Conservation (phyloP, 1,139 yeast species). For the Yamadazyma membranifaciens region DNA sequence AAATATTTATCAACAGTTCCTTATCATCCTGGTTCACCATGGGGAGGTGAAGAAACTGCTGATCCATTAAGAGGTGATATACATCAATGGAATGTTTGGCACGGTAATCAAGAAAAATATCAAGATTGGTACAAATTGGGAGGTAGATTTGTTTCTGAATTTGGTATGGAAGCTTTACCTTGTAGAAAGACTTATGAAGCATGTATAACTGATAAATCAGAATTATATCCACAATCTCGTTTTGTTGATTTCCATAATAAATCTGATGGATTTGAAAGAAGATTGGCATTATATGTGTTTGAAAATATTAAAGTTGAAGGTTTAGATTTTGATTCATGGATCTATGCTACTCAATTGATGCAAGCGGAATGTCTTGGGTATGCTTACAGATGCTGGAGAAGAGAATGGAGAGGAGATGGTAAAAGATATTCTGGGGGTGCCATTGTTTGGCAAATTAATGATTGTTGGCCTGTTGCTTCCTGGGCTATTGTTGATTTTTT, state of each 20-base stretch:
- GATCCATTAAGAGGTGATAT: conserved; percentile 40
- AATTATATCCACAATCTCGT: conserved; percentile 35
- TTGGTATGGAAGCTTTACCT: conserved; percentile 47
- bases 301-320: conserved; percentile 33
- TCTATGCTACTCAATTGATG: conserved; percentile 48
- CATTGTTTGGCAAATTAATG: conserved; percentile 50
- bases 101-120: conserved; percentile 40
- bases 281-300: conserved; percentile 43
- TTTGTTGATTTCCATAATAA: conserved; percentile 39
- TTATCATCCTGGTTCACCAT: conserved; percentile 46
- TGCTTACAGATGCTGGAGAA: conserved; percentile 46
- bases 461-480: conserved; percentile 49
- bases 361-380: conserved; percentile 47
- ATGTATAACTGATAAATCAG: conserved; percentile 27
- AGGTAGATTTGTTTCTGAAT: conserved; percentile 45
- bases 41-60: conserved; percentile 30
- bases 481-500: conserved; percentile 46
- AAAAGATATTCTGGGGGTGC: conserved; percentile 37
- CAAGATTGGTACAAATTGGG: conserved; percentile 38
- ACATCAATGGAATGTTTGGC: conserved; percentile 53
- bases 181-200: conserved; percentile 22
- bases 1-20: conserved; percentile 22
- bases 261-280: conserved; percentile 42
- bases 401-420: conserved; percentile 40
- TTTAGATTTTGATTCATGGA: conserved; percentile 37